Base-by-base conservation (phyloP, 192 early-diverging fungal genomes). In the Gonapodya prolifera region DNA sequence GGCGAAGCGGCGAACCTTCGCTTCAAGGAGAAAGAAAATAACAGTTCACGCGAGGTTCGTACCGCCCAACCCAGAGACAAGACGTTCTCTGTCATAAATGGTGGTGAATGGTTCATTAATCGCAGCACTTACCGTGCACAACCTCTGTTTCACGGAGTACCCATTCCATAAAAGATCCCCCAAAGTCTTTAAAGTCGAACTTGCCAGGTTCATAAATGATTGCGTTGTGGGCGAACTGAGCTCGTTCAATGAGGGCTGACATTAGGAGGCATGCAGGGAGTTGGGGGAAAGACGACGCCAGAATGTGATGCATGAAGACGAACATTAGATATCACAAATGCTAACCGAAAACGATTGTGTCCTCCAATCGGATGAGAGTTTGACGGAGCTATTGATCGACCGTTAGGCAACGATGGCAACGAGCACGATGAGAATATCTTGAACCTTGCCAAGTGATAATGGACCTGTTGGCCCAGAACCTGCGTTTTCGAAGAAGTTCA, bases 71-170 rank as follows among this genome's bases (percentile, higher is more conserved):
- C 34, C 33, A 0, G 1, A 33, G 31, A n/a, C n/a, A 61, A 61
- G 45, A 8, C 45, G 8, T 61, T 61, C 45, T 61, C 23, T 61
- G 8, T 61, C 45, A 8, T 16, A 61, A 61, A 61, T 61, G 45
- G 8, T 16, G 23, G 23, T 23, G 23, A 23, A 16, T 61, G 45
- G n/a, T n/a, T 61, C 45, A 61, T 16, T 16, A 61, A 61, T 23
- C 35, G 8, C 2, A 16, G 75, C n/a, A 79, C 80, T 83, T 89
- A 91, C 94, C 93, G 81, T 99, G 96, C 18, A 94, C 93, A 73
- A 88, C 85, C 79, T 99, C 97, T 35, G 93, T 92, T 79, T 99
- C 96, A 80, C 91, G 89, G 70, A 99, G 84, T 75, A 96, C 94
- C 81, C 91, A 96, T 36, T 92, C 91, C 2, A 99, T 85, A 80